A percentile compares a stretch with the other conserved stretches of the same genome.
Evolutionary conservation across 768 basidiomycete species (phyloP).

Genomic region (Mycena haematopus): DNA sequence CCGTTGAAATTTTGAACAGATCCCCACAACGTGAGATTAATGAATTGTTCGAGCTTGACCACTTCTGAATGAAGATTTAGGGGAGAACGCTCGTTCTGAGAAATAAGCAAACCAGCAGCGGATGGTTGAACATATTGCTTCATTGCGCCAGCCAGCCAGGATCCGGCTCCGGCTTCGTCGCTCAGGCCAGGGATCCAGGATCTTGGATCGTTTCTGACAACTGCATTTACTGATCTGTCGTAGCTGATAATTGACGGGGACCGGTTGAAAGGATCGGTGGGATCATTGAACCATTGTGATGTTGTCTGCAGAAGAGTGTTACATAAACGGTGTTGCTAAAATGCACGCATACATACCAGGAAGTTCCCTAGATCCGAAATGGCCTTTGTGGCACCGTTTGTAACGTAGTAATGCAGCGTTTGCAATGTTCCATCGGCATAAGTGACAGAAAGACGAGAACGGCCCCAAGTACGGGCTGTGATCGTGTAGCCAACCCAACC

Average conservation of each 20-base stretch:
- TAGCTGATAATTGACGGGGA: conserved; percentile 42
- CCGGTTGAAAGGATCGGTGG: conserved; percentile 55
- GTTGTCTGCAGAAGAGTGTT: conserved; percentile 41
- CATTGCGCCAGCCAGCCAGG: conserved; percentile 62
- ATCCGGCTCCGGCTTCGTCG: conserved; percentile 66
- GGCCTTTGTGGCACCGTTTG: conserved; percentile 50
- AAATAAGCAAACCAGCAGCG: conserved; percentile 35
- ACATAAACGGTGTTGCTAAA: background rate
- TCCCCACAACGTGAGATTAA: conserved; percentile 53
- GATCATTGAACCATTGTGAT: conserved; percentile 57
- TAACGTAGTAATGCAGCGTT: conserved; percentile 59
- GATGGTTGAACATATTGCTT: conserved; percentile 62
- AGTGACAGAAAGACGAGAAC: conserved; percentile 54
- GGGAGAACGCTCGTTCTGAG: background rate
- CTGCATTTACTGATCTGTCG: conserved; percentile 52
- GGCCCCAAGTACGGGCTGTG: conserved; percentile 52
- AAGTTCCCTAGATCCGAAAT: conserved; percentile 60
- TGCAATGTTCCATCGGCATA: conserved; percentile 59
- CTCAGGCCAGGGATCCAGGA: conserved; percentile 68
- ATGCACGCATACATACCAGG: conserved; percentile 33
- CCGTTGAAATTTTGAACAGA: conserved; percentile 58
- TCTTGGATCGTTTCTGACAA: conserved; percentile 56
- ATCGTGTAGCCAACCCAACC: conserved; percentile 57
- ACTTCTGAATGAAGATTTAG: conserved; percentile 43
- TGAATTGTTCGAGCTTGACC: conserved; percentile 56